Percentiles rank a stretch among this genome's conserved stretches.
Conservation (phyloP, 176 grass and related monocot species). For the Oryza nivara region DNA sequence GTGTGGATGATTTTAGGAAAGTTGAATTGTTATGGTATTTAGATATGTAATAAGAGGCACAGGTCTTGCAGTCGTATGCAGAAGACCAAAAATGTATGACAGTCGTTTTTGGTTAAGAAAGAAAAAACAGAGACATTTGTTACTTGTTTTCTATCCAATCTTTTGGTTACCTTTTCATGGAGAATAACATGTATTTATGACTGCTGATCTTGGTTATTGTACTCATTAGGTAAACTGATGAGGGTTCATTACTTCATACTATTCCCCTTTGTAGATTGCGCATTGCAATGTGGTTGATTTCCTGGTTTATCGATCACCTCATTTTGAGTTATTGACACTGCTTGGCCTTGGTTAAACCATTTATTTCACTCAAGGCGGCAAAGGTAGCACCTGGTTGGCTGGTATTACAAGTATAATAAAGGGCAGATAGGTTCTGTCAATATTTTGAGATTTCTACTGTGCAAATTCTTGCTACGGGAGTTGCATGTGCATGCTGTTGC, state of each 20-base stretch:
- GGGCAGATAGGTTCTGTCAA: background rate
- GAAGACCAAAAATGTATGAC: background rate
- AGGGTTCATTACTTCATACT: background rate
- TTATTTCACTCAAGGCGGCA: conserved; percentile 4
- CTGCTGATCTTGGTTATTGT: background rate
- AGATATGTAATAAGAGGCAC: background rate
- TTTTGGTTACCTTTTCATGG: background rate
- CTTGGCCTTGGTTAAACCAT: conserved; percentile 9
- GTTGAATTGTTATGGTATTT: background rate
- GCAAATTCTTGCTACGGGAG: background rate
- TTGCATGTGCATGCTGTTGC: background rate
- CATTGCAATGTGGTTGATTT: background rate
- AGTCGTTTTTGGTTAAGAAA: background rate
- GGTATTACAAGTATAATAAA: background rate
- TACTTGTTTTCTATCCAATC: background rate
- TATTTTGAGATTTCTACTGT: background rate
- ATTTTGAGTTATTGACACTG: background rate
- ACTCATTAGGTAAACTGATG: background rate
- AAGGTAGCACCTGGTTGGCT: background rate
- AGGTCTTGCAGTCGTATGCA: background rate
- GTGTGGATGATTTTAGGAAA: background rate
- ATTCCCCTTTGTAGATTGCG: background rate
- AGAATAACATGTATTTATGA: background rate
- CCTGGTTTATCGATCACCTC: background rate
- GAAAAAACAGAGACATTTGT: background rate